Base-by-base conservation (phyloP, 2,329 filamentous ascomycete species). In the Trichoderma asperellum region DNA sequence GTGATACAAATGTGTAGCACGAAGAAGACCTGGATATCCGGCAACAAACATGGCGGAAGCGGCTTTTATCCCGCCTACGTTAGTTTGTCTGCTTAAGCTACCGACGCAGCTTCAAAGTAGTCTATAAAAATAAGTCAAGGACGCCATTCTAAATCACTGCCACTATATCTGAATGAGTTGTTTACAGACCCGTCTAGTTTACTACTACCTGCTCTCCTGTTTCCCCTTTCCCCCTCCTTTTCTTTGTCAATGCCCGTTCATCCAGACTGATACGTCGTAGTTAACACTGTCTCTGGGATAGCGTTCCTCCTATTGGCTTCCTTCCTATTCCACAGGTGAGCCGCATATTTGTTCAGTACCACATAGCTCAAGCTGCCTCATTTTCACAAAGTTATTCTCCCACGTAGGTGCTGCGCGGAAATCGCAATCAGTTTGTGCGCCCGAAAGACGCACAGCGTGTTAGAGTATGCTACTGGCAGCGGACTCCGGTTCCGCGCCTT, bases 21-120 rank as follows among this genome's bases (percentile, higher is more conserved):
- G 47, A 43, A 52, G 40, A 52, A 40, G 32, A 57, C 35, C 37
- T 40, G 27, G 32, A 24, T 29, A 35, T 58, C 55, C 53, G 32
- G 40, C 55, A 37, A 59, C 63, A 67, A 67, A 67, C 63, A 67
- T 58, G 63, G 32, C 29, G 18, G 55, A 52, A 32, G 35, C 55
- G 63, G 32, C 27, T 18, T 10, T 10, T 67, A 43, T 59, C 63
- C 29, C 14, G 40, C 14, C 24, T 27, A 29, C 57, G 5, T 53
- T 32, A 29, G 63, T 67, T 67, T 67, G 63, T 67, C 59, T 67
- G 40, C 55, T 10, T 57, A 18, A 37, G n/a, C 14, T 37, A 53
- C 21, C 32, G 29, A 34, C 21, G 7, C 14, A 6, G 14, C 14
- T 14, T 7, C 5, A 27, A 0, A 35, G 4, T 18, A 7, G 18